phyloP scores from a whole-genome alignment of 805 yeast genomes.

The Candida suzukii region DNA sequence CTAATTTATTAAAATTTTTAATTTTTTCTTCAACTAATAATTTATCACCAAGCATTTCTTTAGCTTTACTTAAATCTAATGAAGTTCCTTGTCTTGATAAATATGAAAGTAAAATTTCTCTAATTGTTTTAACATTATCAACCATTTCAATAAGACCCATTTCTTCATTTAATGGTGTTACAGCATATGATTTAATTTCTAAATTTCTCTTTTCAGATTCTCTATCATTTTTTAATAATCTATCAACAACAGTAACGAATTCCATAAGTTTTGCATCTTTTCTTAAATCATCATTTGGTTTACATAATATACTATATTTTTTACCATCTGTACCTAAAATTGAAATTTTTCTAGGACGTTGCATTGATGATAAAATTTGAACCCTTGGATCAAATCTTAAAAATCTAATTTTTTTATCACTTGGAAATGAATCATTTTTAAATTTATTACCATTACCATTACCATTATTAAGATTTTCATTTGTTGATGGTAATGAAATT shows the following conservation, averaged over 20 bases:
- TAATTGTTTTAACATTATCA: constrained; percentile 62
- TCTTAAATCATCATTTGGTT: constrained; percentile 83
- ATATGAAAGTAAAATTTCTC: constrained; percentile 43
- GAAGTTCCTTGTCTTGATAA: constrained; percentile 17
- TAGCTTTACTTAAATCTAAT: constrained; percentile 20
- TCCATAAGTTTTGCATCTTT: constrained; percentile 95
- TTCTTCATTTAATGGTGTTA: constrained; percentile 77
- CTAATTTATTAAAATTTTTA: constrained; percentile 25
- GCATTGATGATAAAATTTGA: constrained; percentile 71
- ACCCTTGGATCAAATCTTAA: constrained; percentile 61
- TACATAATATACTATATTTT: constrained; percentile 71
- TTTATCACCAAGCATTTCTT: constrained; percentile 17
- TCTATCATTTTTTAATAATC: constrained; percentile 54
- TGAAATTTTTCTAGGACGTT: constrained; percentile 74
- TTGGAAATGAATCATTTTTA: constrained; percentile 32
- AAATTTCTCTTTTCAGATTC: constrained; percentile 72
- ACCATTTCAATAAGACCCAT: constrained; percentile 93
- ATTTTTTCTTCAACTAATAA: constrained; percentile 25
- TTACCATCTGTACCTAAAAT: constrained; percentile 73
- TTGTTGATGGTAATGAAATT: constrained; percentile 50
- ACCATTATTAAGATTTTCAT: no score
- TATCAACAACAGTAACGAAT: constrained; percentile 79
- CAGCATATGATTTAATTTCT: constrained; percentile 75
- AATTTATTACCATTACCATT: constrained; percentile 33
- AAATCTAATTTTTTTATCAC: constrained; percentile 30